These are phyloP conservation scores for Kwoniella sp. DNA, from an alignment of 768 basidiomycete species.

Conservation along the genomic window DNA sequence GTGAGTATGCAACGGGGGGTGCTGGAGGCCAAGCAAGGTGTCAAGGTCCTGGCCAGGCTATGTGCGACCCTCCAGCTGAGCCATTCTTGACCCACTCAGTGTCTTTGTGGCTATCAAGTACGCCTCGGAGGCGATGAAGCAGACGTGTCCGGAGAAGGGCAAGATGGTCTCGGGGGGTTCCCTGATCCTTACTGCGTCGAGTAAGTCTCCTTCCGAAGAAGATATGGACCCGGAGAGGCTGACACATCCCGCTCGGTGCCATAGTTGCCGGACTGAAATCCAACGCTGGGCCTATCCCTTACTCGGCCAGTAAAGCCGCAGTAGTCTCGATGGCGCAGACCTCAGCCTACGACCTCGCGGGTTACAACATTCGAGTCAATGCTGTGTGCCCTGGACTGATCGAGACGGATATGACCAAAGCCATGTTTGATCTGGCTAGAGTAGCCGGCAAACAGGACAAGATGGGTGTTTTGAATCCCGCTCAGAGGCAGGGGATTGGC, in stretches of 20 bases:
- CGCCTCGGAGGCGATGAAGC: constrained; percentile 75
- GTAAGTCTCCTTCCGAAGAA: no score
- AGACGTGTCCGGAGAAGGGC: constrained; percentile 62
- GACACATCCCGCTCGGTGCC: not conserved
- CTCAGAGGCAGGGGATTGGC: constrained; percentile 74
- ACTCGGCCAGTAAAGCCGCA: constrained; percentile 88
- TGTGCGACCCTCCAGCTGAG: no score
- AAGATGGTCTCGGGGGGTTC: constrained; percentile 71
- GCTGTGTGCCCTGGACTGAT: constrained; percentile 86
- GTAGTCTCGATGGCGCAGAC: constrained; percentile 87
- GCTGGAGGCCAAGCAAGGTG: no score
- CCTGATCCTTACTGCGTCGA: constrained; percentile 77
- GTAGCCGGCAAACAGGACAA: constrained; percentile 67
- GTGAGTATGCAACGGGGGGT: no score
- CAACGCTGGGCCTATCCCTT: constrained; percentile 52
- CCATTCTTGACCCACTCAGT: no score
- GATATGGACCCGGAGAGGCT: no score
- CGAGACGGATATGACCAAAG: constrained; percentile 83
- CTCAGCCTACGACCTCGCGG: constrained; percentile 70
- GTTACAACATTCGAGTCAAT: constrained; percentile 80
- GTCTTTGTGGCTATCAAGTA: constrained; percentile 86
- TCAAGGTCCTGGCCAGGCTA: no score
- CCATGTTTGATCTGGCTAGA: constrained; percentile 73
- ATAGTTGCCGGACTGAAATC: constrained; percentile 32
- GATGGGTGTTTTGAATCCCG: constrained; percentile 78